Evolutionary conservation across 2,329 filamentous ascomycete species (phyloP), one percentile per base, ranked within the genome.

Genomic region (Verticillium klebahnii): DNA sequence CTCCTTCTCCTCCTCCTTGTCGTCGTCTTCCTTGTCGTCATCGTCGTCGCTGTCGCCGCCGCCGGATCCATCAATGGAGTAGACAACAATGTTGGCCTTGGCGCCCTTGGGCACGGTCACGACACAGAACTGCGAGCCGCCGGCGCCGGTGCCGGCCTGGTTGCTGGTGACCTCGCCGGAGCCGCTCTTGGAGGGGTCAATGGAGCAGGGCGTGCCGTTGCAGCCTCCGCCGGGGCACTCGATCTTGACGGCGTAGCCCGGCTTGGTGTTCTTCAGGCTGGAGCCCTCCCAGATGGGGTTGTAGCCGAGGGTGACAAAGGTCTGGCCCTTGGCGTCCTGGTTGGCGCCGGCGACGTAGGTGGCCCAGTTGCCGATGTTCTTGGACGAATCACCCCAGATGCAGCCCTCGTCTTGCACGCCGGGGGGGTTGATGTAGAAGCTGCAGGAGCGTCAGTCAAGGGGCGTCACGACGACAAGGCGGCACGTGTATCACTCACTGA

Each of bases 301-400:
- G 82, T 87, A 90, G 60, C 87, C 90, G 59, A 93, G 79, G 78
- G 92, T 93, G 68, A 92, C 82, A 71, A 84, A 93, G 1, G 90
- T 92, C 64, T 84, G 75, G 58, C 90, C 91, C 59, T 75, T 80
- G 56, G 70, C 68, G 67, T 87, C 86, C 17, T 86, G 87, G 75
- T 93, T 93, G 61, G 89, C 88, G 62, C 91, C 91, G 15, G 88
- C 88, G 65, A 93, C 90, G 70, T 88, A 94, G 2, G 89, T 87
- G 58, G 84, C 80, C 91, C 91, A 93, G 78, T 93, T 93, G 58
- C 90, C 91, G 67, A 86, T 74, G 1, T 89, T 81, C 65, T 87
- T 80, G 50, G 78, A 77, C 9, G 79, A 79, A 55, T 83, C 83
- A 62, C 91, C 89, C 91, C 91, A 93, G 61, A 89, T 75, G 72